phyloP scores from a whole-genome alignment of 2,329 filamentous ascomycete species.

The Xylariaceae sp. region DNA sequence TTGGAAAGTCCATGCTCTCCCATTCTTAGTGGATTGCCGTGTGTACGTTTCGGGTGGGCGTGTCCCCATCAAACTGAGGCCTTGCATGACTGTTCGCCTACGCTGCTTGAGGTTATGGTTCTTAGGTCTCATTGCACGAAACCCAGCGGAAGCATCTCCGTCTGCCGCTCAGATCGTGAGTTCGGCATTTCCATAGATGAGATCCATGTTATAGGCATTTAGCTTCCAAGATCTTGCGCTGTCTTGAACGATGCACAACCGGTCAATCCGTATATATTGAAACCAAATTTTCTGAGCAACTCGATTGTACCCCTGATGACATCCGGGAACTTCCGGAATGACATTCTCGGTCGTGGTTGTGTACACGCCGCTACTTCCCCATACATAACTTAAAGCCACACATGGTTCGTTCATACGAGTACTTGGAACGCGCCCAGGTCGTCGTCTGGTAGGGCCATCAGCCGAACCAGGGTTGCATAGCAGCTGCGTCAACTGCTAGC shows the following conservation, averaged over 20 bases:
- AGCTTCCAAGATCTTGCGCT: slow-evolving; percentile 20
- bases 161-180: slow-evolving; percentile 20
- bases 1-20: slow-evolving; percentile 49
- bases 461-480: background rate
- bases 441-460: background rate
- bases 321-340: background rate
- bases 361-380: background rate
- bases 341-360: slow-evolving; percentile 5
- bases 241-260: slow-evolving; percentile 33
- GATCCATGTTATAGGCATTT: slow-evolving; percentile 25
- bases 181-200: slow-evolving; percentile 24
- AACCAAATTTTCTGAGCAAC: background rate
- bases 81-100: slow-evolving; percentile 5
- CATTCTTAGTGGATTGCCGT: slow-evolving; percentile 42
- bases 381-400: slow-evolving; percentile 8
- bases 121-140: slow-evolving; percentile 4
- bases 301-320: slow-evolving; percentile 5
- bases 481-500: background rate
- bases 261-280: slow-evolving; percentile 32
- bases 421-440: no score
- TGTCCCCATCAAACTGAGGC: slow-evolving; percentile 33
- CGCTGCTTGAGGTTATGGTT: slow-evolving; percentile 3
- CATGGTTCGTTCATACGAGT: background rate
- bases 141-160: slow-evolving; percentile 10
- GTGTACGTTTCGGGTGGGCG: slow-evolving; percentile 33